A percentile compares a stretch with the other conserved stretches of the same genome.
Evolutionary conservation across 108 stramenopile genomes (phyloP).

Genomic region (Discostella pseudostelligera): DNA sequence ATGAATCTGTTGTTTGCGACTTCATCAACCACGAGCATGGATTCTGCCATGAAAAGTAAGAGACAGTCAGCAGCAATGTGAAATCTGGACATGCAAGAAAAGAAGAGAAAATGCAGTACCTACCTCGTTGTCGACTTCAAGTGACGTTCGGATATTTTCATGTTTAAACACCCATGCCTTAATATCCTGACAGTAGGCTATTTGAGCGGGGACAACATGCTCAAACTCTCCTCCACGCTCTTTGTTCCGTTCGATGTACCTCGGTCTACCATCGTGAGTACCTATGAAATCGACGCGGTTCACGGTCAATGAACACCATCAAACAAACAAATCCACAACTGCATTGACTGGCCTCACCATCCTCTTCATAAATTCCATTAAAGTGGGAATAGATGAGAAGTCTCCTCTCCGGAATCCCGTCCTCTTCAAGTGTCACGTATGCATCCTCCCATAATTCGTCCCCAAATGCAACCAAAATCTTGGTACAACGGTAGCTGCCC

Average conservation of each 20-base stretch:
- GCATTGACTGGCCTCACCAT: not conserved
- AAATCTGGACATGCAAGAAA: not conserved
- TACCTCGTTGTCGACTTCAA: not conserved
- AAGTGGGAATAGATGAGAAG: constrained; percentile 36
- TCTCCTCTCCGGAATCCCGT: constrained; percentile 8
- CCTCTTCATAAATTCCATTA: constrained; percentile 35
- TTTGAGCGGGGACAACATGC: constrained; percentile 23
- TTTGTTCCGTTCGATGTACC: constrained; percentile 35
- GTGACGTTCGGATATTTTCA: constrained; percentile 11
- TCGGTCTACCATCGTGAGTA: constrained; percentile 5
- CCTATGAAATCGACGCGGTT: not conserved
- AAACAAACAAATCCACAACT: too few species aligned
- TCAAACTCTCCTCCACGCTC: constrained; percentile 15
- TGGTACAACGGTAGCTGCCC: constrained; percentile 18
- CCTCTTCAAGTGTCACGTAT: constrained; percentile 1
- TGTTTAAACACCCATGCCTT: constrained; percentile 28
- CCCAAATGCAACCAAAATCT: constrained; percentile 20
- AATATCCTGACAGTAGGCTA: constrained; percentile 29
- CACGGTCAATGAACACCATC: too few species aligned
- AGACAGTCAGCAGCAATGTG: not conserved
- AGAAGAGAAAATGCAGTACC: not conserved
- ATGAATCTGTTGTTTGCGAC: constrained; percentile 18
- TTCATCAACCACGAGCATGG: constrained; percentile 22
- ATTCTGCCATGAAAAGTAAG: not conserved
- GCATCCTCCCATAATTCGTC: constrained; percentile 44